Evolutionary conservation across 768 basidiomycete species (phyloP), one percentile per base, ranked within the genome.

Genomic region (Lentinus tigrinus): DNA sequence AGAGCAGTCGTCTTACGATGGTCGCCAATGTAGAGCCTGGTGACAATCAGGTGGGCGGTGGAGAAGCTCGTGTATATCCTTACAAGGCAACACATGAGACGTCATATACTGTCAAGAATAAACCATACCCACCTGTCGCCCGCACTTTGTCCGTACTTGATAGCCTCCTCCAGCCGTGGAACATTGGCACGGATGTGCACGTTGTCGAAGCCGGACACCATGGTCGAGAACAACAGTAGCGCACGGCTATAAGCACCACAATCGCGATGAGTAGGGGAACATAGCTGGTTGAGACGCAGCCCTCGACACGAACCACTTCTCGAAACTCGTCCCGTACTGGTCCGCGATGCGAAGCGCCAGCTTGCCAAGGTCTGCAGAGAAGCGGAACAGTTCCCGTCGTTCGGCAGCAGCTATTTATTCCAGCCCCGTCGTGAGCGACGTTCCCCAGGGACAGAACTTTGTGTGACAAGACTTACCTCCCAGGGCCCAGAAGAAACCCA

Each of bases 401-500:
- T 89, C 87, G 3, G 84, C 85, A 13, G 82, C 81, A 57, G 81
- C 58, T 68, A 17, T n/a, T 8, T 24, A 9, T 52, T 17, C 9
- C 44, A 40, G 43, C 23, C 21, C 10, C 23, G 43, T 23, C 19
- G n/a, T 46, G 2, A 46, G 43, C 43, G 43, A 23, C 8, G 43
- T 23, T 19, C 21, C 23, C 9, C 24, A 21, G 21, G 43, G 21
- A 24, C 9, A 23, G 21, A 17, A 28, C 42, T 43, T 38, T 44
- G 50, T n/a, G 27, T 28, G 21, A 26, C 16, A 39, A n/a, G 47
- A 85, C 86, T 26, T 50, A 85, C 86, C 85, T 68, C 81, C 83
- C 6, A 87, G 72, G 14, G 83, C 81, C 85, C 85, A 89, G 66
- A 89, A 87, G 70, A 91, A 87, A 6, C 89, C 89, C 17, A 87